Evolutionary conservation across 2,329 filamentous ascomycete species (phyloP).

Genomic region (Colletotrichum ledebouriae): DNA sequence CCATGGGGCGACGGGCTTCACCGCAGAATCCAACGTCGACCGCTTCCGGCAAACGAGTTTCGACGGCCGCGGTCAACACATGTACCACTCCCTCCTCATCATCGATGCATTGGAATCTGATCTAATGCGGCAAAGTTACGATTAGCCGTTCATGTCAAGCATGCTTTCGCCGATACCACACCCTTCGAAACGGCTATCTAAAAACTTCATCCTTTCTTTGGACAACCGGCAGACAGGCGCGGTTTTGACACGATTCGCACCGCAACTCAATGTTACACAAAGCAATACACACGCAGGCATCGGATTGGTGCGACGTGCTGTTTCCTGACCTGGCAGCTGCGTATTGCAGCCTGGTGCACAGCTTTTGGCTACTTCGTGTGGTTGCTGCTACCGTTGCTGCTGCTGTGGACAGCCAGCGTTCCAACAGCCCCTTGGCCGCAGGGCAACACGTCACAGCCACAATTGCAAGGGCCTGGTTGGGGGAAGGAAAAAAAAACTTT

Average conservation of each 20-base stretch:
- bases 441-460: slow-evolving; percentile 30
- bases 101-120: slow-evolving; percentile 10
- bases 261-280: slow-evolving; percentile 24
- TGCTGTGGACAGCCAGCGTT: slow-evolving; percentile 6
- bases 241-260: slow-evolving; percentile 26
- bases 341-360: not conserved
- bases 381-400: not conserved
- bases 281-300: slow-evolving; percentile 29
- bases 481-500: slow-evolving; percentile 28
- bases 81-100: slow-evolving; percentile 13
- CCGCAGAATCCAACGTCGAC: slow-evolving; percentile 5
- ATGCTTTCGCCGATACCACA: slow-evolving; percentile 12
- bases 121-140: not conserved
- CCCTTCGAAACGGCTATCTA: not conserved
- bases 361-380: not conserved
- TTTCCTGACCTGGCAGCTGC: not conserved
- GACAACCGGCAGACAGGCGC: not conserved
- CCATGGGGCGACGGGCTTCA: slow-evolving; percentile 19
- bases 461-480: slow-evolving; percentile 38
- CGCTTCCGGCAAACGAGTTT: slow-evolving; percentile 11
- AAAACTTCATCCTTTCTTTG: slow-evolving; percentile 12
- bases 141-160: slow-evolving; percentile 7
- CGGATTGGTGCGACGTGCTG: not conserved
- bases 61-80: slow-evolving; percentile 29
- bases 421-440: slow-evolving; percentile 18